These are phyloP conservation scores for Entomortierella chlamydospora DNA, from an alignment of 192 early-diverging fungal genomes.

Conservation along the genomic window DNA sequence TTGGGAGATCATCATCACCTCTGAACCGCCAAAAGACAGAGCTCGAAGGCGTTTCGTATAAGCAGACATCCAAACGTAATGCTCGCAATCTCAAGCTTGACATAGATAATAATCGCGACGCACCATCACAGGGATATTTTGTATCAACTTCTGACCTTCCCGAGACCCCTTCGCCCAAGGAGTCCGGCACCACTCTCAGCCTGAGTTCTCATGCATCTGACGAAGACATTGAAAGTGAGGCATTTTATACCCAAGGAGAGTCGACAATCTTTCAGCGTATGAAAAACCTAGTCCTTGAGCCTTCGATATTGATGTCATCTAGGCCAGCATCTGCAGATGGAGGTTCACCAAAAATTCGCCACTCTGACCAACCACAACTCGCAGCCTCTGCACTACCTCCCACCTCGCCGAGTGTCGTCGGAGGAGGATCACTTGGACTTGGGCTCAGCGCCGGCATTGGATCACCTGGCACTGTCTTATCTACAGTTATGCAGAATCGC, in stretches of 20 bases:
- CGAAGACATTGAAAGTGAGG: conserved; percentile 51
- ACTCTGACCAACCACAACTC: conserved; percentile 1
- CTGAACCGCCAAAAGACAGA: not conserved
- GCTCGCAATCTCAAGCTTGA: conserved; percentile 16
- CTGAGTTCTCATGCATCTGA: conserved; percentile 50
- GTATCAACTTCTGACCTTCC: not conserved
- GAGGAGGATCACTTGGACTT: conserved; percentile 14
- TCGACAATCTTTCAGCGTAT: conserved; percentile 48
- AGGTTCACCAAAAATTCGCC: conserved; percentile 4
- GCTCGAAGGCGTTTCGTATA: not conserved
- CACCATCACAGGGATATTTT: not conserved
- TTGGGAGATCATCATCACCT: not conserved
- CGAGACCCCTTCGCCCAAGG: not conserved
- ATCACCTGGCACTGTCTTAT: conserved; percentile 33
- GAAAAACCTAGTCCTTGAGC: conserved; percentile 33
- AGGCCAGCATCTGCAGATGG: conserved; percentile 12
- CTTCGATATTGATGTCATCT: not conserved
- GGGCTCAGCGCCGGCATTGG: conserved; percentile 32
- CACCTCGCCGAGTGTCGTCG: conserved; percentile 9
- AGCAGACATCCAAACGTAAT: conserved; percentile 2
- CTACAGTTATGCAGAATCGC: conserved; percentile 41
- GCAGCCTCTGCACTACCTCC: conserved; percentile 6
- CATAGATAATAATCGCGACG: conserved; percentile 1
- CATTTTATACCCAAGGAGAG: conserved; percentile 54
- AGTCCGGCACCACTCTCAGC: conserved; percentile 6